Percentiles rank a stretch among this genome's conserved stretches.
Conservation (phyloP, 371 early-diverging fungal genomes). For the Polyrhizophydium stewartii region DNA sequence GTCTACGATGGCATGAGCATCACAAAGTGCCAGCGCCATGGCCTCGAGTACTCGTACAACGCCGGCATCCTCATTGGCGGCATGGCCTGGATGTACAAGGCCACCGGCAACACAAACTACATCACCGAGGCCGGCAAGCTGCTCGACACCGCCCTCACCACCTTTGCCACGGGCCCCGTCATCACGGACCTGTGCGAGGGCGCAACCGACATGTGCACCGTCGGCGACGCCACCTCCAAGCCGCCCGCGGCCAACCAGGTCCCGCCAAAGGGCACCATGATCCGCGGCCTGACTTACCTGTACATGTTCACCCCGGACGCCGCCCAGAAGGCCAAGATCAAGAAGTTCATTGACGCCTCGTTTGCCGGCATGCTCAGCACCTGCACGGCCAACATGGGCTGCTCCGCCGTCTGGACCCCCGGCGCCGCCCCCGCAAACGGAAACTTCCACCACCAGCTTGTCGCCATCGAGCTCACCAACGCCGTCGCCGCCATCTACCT, state of each 20-base stretch:
- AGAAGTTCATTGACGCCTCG: constrained; percentile 12
- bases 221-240: constrained; percentile 7
- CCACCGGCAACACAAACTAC: constrained; percentile 16
- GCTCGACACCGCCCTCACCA: constrained; percentile 4
- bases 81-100: constrained; percentile 25
- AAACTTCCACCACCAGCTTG: constrained; percentile 1
- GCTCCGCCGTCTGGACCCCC: not conserved
- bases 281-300: constrained; percentile 14
- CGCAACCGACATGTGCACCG: constrained; percentile 10
- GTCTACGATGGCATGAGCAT: constrained; percentile 27
- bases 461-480: not conserved
- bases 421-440: not conserved
- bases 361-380: not conserved
- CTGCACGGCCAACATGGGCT: not conserved
- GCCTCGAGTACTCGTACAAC: constrained; percentile 18
- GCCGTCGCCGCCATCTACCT: not conserved
- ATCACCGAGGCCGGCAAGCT: constrained; percentile 14
- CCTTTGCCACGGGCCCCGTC: constrained; percentile 10
- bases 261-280: not conserved
- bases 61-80: constrained; percentile 19
- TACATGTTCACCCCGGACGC: constrained; percentile 13
- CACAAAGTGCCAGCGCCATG: constrained; percentile 2
- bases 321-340: constrained; percentile 13
- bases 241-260: constrained; percentile 10
- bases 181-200: constrained; percentile 18